Base-by-base conservation (phyloP, 2,329 filamentous ascomycete species). In the Trichoderma sp. region DNA sequence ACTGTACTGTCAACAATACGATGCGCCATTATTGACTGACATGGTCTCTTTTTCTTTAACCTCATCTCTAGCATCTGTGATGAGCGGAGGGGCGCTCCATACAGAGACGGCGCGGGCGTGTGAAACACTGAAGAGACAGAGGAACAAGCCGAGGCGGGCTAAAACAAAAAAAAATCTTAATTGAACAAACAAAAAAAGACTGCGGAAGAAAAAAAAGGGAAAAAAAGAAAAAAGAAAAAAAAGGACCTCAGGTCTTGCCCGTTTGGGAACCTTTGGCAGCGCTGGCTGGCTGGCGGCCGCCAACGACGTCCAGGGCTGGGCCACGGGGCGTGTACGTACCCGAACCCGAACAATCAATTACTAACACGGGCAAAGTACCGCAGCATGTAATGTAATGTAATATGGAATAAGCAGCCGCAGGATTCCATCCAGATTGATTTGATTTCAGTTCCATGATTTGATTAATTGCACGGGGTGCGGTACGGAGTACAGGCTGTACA, bases 281-380 rank as follows among this genome's bases (percentile, higher is more conserved):
- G 75, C 69, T 76, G 74, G 74, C 60, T 75, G 67, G 67, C 67
- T 75, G 74, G 66, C 66, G 41, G 59, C 73, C 73, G 59, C 73
- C 59, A 68, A 65, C 60, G n/a, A n/a, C 59, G 50, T 27, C 45
- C 67, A 71, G 67, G 67, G 67, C 41, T 60, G 24, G 33, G 67
- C 33, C 67, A 60, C 53, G 60, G 69, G 69, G 69, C 35, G 41
- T 53, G 69, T 29, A 64, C 33, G 60, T 65, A 73, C 69, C 29
- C 21, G 27, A 33, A n/a, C 12, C 21, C 59, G 59, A 9, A 38
- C 21, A 41, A 41, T 41, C 16, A 45, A n/a, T 68, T 60, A 60
- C 56, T 60, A 60, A 31, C 45, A 50, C 45, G 45, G 45, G 45
- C n/a, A 21, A 53, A 12, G 35, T 4, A 21, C 45, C 29, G 24